Base-by-base conservation (phyloP, 306 rosid species). In the Vigna mungo region DNA sequence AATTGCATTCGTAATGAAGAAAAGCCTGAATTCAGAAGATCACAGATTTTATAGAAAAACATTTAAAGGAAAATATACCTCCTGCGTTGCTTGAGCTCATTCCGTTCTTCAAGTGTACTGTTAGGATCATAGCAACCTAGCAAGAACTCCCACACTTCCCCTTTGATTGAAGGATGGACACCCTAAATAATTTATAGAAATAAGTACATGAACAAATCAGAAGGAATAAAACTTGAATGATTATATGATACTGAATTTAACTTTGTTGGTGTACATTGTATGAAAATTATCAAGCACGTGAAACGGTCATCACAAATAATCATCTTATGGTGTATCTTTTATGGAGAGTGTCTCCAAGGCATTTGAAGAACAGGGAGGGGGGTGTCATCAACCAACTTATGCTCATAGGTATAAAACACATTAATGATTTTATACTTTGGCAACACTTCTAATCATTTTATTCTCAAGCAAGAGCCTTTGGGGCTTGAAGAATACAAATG, bases 101-200 rank as follows among this genome's bases (percentile, higher is more conserved):
- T 86, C 78, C 97, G 87, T 66, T 94, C 98, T 30, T 89, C 96
- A 53, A 56, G 86, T 62, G 97, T 85, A 88, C 96, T 94, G 66
- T 85, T 83, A 34, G 97, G 96, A 85, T 90, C 96, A 86, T 83
- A 94, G 77, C 97, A 92, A 78, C 98, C 97, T 77, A 92, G 78
- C 91, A 94, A 89, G 87, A 94, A 94, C 80, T 94, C 98, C 98
- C 96, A 92, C 32, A 94, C 98, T 71, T 47, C 88, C 72, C 92
- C 98, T 82, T 94, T 92, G 78, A 94, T 92, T 80, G 95, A 87
- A 89, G 98, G 98, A 80, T 94, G 96, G 75, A 94, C 84, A 56
- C 98, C 98, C 98, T 94, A 64, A 76, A 78, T 56, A 66, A 82
- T 83, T 21, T 64, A 82, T 9, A 66, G 39, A 75, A 77, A 69